phyloP scores from a whole-genome alignment of 177 flowering plant species.

The Vitis hybrid region DNA sequence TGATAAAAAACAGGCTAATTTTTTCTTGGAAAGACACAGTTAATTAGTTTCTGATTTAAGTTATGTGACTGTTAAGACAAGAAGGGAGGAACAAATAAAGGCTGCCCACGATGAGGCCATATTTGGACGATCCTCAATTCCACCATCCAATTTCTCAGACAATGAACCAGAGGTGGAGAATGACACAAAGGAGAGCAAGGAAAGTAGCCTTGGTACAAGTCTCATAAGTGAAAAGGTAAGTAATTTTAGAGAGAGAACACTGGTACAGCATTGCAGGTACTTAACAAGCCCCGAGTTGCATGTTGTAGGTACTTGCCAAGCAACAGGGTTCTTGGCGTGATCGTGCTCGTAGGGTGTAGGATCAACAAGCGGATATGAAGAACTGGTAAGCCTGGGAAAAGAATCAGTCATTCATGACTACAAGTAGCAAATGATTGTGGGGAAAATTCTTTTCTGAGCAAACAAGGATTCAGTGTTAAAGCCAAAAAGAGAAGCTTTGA shows the following conservation, averaged over 20 bases:
- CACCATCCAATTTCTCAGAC: constrained; percentile 22
- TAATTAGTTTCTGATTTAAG: not conserved
- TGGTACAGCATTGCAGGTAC: no score
- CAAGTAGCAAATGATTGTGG: no score
- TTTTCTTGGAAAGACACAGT: not conserved
- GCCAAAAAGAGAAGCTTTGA: no score
- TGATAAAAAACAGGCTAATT: not conserved
- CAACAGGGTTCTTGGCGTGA: constrained; percentile 97
- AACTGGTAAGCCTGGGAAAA: no score
- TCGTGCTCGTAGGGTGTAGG: constrained; percentile 52
- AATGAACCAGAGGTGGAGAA: constrained; percentile 32
- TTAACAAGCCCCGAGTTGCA: no score
- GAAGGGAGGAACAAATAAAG: constrained; percentile 64
- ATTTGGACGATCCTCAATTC: constrained; percentile 64
- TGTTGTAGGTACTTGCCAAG: constrained; percentile 64
- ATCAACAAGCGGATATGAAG: not conserved
- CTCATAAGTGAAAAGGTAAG: constrained; percentile 74
- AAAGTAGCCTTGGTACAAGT: constrained; percentile 28
- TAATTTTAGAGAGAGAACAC: not conserved
- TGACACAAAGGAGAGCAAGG: constrained; percentile 17
- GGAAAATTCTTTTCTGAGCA: no score
- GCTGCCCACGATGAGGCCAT: constrained; percentile 91
- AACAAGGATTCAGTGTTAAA: no score
- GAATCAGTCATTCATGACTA: no score
- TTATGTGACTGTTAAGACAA: constrained; percentile 47